A percentile compares a stretch with the other conserved stretches of the same genome.
These are phyloP conservation scores for Pyronema domesticum DNA, from an alignment of 495 filamentous ascomycete species.

Conservation along the genomic window DNA sequence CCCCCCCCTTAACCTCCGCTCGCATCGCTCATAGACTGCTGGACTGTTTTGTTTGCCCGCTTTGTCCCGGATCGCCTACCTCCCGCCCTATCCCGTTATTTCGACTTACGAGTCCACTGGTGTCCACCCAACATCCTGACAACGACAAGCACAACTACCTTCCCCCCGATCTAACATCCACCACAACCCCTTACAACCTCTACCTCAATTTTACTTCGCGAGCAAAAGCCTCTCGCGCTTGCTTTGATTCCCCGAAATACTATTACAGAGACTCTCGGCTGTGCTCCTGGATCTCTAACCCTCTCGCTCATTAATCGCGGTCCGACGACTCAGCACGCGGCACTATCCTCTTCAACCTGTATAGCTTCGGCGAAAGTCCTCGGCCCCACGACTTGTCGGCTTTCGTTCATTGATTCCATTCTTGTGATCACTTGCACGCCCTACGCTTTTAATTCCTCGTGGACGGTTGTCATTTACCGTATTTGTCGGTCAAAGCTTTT, in stretches of 20 bases:
- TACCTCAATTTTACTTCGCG: background rate
- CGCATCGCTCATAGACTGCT: background rate
- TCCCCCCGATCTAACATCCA: background rate
- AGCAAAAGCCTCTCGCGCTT: background rate
- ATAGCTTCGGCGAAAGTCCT: background rate
- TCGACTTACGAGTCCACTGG: background rate
- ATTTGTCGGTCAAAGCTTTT: slow-evolving; percentile 11
- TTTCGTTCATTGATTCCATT: slow-evolving; percentile 19
- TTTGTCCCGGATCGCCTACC: background rate
- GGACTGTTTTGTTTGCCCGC: background rate
- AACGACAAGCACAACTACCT: background rate
- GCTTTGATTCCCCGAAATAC: background rate
- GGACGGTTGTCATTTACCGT: slow-evolving; percentile 14
- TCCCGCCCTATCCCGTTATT: background rate
- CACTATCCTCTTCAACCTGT: background rate
- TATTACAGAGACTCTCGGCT: slow-evolving; percentile 4
- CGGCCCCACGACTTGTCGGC: background rate
- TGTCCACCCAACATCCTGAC: background rate
- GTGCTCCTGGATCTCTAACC: slow-evolving; percentile 10
- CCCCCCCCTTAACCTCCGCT: background rate
- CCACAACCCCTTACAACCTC: background rate
- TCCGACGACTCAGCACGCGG: background rate
- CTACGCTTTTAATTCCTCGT: slow-evolving; percentile 19
- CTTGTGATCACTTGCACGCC: slow-evolving; percentile 23
- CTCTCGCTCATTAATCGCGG: slow-evolving; percentile 3